These are phyloP conservation scores for Dentipellis fragilis DNA, from an alignment of 768 basidiomycete genomes.

Conservation along the genomic window DNA sequence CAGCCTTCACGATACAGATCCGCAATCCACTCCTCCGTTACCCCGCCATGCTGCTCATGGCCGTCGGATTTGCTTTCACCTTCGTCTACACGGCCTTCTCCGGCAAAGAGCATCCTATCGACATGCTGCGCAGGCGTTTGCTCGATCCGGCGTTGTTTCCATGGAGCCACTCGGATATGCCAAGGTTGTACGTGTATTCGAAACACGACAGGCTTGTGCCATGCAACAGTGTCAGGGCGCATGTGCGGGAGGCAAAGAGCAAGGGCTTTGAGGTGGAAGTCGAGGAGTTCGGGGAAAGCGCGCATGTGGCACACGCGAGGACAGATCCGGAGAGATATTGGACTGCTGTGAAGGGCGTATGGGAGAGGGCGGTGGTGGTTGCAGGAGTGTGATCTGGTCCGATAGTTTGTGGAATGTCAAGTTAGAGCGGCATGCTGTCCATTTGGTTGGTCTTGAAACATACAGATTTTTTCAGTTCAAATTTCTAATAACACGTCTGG, in stretches of 20 bases:
- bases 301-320: conserved; percentile 25
- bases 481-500: too few species aligned
- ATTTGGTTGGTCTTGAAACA: too few species aligned
- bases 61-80: not conserved
- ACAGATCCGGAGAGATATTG: conserved; percentile 18
- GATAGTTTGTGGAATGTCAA: too few species aligned
- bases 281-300: conserved; percentile 24
- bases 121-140: not conserved
- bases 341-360: conserved; percentile 11
- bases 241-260: conserved; percentile 17
- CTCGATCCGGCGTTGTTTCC: conserved; percentile 20
- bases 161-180: conserved; percentile 22
- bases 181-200: conserved; percentile 27
- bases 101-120: conserved; percentile 1
- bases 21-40: conserved; percentile 1
- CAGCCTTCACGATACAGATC: conserved; percentile 11
- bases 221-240: conserved; percentile 17
- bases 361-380: conserved; percentile 1
- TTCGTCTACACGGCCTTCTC: not conserved
- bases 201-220: conserved; percentile 22
- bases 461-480: too few species aligned
- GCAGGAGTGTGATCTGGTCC: not conserved
- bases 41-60: not conserved
- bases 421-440: too few species aligned
- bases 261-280: conserved; percentile 18